phyloP scores from a whole-genome alignment of 768 basidiomycete genomes.

The Hygrocybe punicea region DNA sequence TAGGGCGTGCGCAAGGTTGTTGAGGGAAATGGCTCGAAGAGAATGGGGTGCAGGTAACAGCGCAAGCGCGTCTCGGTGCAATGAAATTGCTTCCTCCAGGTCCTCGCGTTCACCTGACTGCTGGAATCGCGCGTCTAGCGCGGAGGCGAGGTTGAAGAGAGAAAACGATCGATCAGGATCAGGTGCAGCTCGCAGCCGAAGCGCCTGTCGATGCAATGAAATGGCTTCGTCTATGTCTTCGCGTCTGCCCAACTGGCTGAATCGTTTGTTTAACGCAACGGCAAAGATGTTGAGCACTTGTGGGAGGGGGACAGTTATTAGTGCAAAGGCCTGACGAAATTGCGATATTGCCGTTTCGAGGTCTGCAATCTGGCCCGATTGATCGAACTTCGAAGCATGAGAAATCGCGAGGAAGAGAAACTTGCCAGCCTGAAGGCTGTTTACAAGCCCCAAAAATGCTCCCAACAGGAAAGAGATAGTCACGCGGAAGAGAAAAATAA shows the following conservation, averaged over 20 bases:
- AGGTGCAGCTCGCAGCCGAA: slow-evolving; percentile 5
- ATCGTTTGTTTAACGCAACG: slow-evolving; percentile 7
- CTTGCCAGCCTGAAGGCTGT: no score
- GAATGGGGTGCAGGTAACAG: neutral
- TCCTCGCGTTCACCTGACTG: slow-evolving; percentile 6
- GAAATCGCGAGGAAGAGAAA: no score
- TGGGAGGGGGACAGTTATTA: slow-evolving; percentile 1
- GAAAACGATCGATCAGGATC: slow-evolving; percentile 8
- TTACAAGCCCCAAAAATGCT: no score
- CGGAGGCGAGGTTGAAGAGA: slow-evolving; percentile 7
- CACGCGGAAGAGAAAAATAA: no score
- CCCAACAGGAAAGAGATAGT: no score
- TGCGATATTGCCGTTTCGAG: slow-evolving; percentile 5
- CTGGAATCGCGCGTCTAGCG: slow-evolving; percentile 12
- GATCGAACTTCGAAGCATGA: neutral
- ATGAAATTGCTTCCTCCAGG: slow-evolving; percentile 2
- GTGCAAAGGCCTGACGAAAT: slow-evolving; percentile 7
- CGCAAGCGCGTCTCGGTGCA: neutral
- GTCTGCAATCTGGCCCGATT: slow-evolving; percentile 2
- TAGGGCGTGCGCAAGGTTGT: neutral
- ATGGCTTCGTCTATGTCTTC: slow-evolving; percentile 22
- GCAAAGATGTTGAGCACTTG: slow-evolving; percentile 16
- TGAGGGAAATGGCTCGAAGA: neutral
- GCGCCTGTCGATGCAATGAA: slow-evolving; percentile 10
- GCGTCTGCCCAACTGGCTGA: neutral